phyloP scores from a whole-genome alignment of 176 grass and related monocot species.

The Triticum turgidum region DNA sequence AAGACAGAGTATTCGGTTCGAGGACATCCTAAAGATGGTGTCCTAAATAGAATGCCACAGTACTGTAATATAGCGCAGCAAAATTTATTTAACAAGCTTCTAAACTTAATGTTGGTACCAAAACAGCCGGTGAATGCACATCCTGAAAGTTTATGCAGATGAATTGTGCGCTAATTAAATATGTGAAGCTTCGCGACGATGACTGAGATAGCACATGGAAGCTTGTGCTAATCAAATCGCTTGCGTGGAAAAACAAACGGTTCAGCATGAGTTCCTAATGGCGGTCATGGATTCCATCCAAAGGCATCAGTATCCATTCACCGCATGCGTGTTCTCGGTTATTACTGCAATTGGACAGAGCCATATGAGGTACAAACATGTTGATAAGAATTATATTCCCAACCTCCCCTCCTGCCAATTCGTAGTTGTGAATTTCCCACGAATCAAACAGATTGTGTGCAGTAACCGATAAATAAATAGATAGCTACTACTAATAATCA shows the following conservation, averaged over 20 bases:
- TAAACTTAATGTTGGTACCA: neutral
- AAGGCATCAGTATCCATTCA: neutral
- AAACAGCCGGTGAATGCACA: neutral
- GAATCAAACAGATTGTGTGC: neutral
- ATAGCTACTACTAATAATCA: neutral
- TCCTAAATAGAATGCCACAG: neutral
- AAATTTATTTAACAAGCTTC: neutral
- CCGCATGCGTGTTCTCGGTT: neutral
- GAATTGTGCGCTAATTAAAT: neutral
- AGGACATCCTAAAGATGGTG: neutral
- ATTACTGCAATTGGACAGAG: too few species aligned
- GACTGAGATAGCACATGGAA: neutral
- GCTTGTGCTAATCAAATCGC: too few species aligned
- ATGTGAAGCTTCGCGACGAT: neutral
- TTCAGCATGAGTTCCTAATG: neutral
- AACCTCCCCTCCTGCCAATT: neutral
- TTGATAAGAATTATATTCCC: neutral
- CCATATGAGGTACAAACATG: neutral
- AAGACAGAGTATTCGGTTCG: neutral
- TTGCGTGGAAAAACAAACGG: neutral
- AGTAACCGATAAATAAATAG: neutral
- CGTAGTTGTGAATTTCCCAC: neutral
- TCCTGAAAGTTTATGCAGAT: neutral
- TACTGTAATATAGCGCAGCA: neutral
- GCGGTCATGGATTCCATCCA: neutral